Evolutionary conservation across 2,329 filamentous ascomycete genomes (phyloP).

Genomic region (Fusarium sp.): DNA sequence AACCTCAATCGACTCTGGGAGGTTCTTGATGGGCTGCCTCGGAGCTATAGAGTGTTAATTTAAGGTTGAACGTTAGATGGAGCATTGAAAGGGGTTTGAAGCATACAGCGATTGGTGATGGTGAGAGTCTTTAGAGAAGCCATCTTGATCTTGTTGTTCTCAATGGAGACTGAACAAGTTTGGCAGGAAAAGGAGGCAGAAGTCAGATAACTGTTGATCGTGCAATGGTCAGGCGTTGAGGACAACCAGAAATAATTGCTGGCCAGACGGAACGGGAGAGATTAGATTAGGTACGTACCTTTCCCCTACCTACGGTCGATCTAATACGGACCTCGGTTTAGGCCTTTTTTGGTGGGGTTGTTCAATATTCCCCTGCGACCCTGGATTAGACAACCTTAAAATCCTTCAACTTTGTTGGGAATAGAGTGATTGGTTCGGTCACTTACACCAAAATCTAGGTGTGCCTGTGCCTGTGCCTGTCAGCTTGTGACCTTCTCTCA

Average conservation of each 20-base stretch:
- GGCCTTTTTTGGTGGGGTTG: conserved; percentile 10
- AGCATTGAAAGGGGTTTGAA: not conserved
- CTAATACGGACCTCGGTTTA: conserved; percentile 20
- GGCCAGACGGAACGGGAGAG: not conserved
- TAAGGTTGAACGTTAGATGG: not conserved
- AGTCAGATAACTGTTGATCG: conserved; percentile 1
- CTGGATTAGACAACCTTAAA: not conserved
- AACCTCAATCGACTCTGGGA: conserved; percentile 64
- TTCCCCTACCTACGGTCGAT: not conserved
- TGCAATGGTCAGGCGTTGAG: conserved; percentile 21
- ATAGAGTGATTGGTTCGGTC: conserved; percentile 1
- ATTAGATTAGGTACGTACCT: conserved; percentile 32
- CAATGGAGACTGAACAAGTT: conserved; percentile 1
- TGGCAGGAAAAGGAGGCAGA: conserved; percentile 1
- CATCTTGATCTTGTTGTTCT: conserved; percentile 41
- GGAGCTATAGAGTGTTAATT: conserved; percentile 50
- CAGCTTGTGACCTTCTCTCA: conserved; percentile 15
- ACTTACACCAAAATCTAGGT: conserved; percentile 1
- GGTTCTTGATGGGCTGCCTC: conserved; percentile 63
- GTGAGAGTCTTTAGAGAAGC: conserved; percentile 53
- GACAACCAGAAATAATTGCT: conserved; percentile 27
- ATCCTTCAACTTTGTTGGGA: conserved; percentile 11
- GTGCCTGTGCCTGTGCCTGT: not conserved
- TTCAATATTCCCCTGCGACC: conserved; percentile 1
- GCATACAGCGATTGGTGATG: conserved; percentile 56